Evolutionary conservation across 768 basidiomycete genomes (phyloP).

Genomic region (Trametes punicea): DNA sequence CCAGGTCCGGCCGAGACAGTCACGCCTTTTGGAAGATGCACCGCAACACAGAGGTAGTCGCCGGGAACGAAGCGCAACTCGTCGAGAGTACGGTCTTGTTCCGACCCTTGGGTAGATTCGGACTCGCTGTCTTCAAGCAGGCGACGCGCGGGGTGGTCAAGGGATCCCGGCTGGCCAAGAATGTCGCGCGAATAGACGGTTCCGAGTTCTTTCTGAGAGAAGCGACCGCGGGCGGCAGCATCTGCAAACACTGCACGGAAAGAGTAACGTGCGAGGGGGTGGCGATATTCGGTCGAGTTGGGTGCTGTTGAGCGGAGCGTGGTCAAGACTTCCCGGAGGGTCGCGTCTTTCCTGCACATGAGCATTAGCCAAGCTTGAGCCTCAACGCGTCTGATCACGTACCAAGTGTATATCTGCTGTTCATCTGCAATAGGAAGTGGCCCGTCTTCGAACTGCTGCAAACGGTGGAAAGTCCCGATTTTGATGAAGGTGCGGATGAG

Average conservation of each 20-base stretch:
- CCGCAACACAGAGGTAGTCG: conserved; percentile 73
- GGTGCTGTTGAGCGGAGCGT: conserved; percentile 73
- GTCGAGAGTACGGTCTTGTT: conserved; percentile 63
- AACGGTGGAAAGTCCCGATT: conserved; percentile 73
- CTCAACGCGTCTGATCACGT: conserved; percentile 17
- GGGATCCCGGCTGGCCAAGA: conserved; percentile 71
- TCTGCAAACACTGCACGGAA: conserved; percentile 82
- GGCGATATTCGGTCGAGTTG: conserved; percentile 65
- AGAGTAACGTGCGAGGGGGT: conserved; percentile 77
- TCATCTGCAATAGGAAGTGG: conserved; percentile 76
- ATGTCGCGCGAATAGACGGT: conserved; percentile 82
- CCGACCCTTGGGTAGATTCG: conserved; percentile 6
- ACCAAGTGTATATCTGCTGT: conserved; percentile 83
- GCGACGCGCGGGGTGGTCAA: conserved; percentile 54
- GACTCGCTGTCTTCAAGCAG: conserved; percentile 50
- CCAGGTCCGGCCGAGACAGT: conserved; percentile 39
- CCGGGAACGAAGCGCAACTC: conserved; percentile 79
- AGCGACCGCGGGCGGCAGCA: conserved; percentile 64
- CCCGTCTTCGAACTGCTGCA: conserved; percentile 74
- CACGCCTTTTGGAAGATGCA: conserved; percentile 67
- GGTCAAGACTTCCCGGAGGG: conserved; percentile 73
- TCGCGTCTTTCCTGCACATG: conserved; percentile 70
- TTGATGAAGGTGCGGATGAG: conserved; percentile 81
- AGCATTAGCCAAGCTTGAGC: background rate
- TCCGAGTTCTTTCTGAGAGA: conserved; percentile 75